Percentiles rank a stretch among this genome's conserved stretches.
These are phyloP conservation scores for Thinopyrum elongatum DNA, from an alignment of 176 grass and related monocot species.

Conservation along the genomic window DNA sequence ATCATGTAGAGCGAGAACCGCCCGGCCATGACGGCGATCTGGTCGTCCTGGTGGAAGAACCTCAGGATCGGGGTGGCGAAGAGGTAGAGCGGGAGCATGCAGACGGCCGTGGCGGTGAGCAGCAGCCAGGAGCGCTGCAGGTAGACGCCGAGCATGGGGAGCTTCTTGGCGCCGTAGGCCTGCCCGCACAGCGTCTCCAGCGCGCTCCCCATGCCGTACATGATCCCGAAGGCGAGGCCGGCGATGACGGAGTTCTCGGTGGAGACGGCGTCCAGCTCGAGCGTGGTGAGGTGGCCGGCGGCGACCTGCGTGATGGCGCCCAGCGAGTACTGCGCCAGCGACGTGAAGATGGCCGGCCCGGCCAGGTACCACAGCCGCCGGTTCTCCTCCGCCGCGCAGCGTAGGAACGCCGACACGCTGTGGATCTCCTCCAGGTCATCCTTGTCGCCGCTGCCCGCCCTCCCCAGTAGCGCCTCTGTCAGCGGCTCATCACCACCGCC, in stretches of 20 bases:
- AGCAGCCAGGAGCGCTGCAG: slow-evolving; percentile 62
- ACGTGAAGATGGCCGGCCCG: slow-evolving; percentile 77
- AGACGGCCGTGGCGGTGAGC: slow-evolving; percentile 34
- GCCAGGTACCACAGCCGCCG: slow-evolving; percentile 64
- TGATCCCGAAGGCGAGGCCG: slow-evolving; percentile 76
- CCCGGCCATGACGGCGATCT: slow-evolving; percentile 47
- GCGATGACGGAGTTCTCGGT: slow-evolving; percentile 86
- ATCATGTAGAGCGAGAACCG: slow-evolving; percentile 60
- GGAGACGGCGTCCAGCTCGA: slow-evolving; percentile 89
- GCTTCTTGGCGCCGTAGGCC: slow-evolving; percentile 53
- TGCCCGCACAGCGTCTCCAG: slow-evolving; percentile 70
- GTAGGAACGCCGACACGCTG: slow-evolving; percentile 40
- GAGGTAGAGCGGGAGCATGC: slow-evolving; percentile 55
- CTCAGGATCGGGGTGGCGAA: slow-evolving; percentile 51
- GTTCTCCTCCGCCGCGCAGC: slow-evolving; percentile 53
- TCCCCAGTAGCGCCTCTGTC: slow-evolving; percentile 15
- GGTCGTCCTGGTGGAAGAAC: slow-evolving; percentile 52
- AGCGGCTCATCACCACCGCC: background rate
- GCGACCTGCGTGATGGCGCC: slow-evolving; percentile 64
- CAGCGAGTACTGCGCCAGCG: slow-evolving; percentile 81
- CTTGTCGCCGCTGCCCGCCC: background rate
- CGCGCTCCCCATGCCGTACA: slow-evolving; percentile 67
- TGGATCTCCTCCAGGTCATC: slow-evolving; percentile 69
- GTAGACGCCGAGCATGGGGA: slow-evolving; percentile 55
- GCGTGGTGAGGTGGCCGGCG: slow-evolving; percentile 80